Percentiles rank a stretch among this genome's conserved stretches.
Conservation (phyloP, 768 basidiomycete species). For the Trametes cinnabarina region DNA sequence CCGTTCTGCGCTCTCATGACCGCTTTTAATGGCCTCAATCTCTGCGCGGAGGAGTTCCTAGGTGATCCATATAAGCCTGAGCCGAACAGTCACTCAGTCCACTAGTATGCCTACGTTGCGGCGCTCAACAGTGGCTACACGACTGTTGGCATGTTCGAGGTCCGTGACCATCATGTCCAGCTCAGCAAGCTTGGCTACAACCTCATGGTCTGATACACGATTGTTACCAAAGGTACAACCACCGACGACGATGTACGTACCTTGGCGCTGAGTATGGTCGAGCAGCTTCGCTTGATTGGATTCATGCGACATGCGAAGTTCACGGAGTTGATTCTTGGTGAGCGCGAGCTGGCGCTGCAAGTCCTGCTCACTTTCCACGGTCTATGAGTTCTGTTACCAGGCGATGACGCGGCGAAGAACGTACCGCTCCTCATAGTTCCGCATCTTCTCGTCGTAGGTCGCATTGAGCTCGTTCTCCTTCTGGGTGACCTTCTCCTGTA, state of each 20-base stretch:
- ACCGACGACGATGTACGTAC: conserved; percentile 35
- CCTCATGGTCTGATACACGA: conserved; percentile 75
- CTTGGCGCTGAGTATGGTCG: conserved; percentile 89
- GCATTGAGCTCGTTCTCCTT: conserved; percentile 98
- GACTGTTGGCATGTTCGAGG: conserved; percentile 90
- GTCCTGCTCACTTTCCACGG: conserved; percentile 76
- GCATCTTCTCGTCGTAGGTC: conserved; percentile 91
- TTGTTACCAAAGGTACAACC: not conserved
- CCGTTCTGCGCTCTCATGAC: conserved; percentile 68
- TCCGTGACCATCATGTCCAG: conserved; percentile 95
- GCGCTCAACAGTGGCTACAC: conserved; percentile 88
- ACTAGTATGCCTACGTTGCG: conserved; percentile 63
- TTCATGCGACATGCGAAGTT: conserved; percentile 88
- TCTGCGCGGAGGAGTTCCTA: conserved; percentile 95
- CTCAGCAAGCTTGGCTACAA: conserved; percentile 85
- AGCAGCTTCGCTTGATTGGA: conserved; percentile 89
- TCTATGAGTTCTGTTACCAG: no score
- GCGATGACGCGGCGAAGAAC: not conserved
- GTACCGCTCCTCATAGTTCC: conserved; percentile 94
- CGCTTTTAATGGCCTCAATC: conserved; percentile 86
- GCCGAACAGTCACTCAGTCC: not conserved
- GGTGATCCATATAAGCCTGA: no score
- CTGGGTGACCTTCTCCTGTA: conserved; percentile 82
- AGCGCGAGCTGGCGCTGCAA: conserved; percentile 89
- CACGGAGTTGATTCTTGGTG: conserved; percentile 83